Conservation (phyloP, 768 basidiomycete species). For the Boletus huronensis region DNA sequence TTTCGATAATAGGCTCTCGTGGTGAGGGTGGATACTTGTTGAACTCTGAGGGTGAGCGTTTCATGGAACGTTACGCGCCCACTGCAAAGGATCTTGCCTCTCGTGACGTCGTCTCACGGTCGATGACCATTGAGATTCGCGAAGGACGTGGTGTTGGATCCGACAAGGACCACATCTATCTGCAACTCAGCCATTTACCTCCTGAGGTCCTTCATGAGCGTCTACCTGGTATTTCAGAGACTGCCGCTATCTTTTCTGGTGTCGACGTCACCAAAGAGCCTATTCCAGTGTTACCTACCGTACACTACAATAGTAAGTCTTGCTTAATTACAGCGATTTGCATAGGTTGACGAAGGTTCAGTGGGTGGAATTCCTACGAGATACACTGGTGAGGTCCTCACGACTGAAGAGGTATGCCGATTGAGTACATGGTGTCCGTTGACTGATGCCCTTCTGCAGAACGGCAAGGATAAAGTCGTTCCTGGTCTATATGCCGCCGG, state of each 20-base stretch:
- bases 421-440: background rate
- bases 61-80: slow-evolving; percentile 99
- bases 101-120: slow-evolving; percentile 98
- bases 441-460: slow-evolving; percentile 27
- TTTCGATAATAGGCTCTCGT: slow-evolving; percentile 69
- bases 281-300: slow-evolving; percentile 96
- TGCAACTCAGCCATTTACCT: slow-evolving; percentile 96
- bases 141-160: slow-evolving; percentile 99
- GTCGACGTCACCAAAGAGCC: slow-evolving; percentile 99
- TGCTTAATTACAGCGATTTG: background rate
- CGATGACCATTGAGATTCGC: slow-evolving; percentile 98
- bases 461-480: slow-evolving; percentile 91
- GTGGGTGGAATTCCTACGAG: slow-evolving; percentile 99
- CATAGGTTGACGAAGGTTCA: slow-evolving; percentile 29
- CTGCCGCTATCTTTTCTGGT: slow-evolving; percentile 96
- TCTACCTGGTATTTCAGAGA: slow-evolving; percentile 98
- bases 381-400: slow-evolving; percentile 97
- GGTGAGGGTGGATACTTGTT: slow-evolving; percentile 98
- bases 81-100: slow-evolving; percentile 99
- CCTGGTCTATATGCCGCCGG: slow-evolving; percentile 98
- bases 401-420: slow-evolving; percentile 57
- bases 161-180: slow-evolving; percentile 94
- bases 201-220: slow-evolving; percentile 94
- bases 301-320: slow-evolving; percentile 94
- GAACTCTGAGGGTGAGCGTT: slow-evolving; percentile 98